phyloP scores from a whole-genome alignment of 1,284 basidiomycete species.

The Fomes fomentarius region DNA sequence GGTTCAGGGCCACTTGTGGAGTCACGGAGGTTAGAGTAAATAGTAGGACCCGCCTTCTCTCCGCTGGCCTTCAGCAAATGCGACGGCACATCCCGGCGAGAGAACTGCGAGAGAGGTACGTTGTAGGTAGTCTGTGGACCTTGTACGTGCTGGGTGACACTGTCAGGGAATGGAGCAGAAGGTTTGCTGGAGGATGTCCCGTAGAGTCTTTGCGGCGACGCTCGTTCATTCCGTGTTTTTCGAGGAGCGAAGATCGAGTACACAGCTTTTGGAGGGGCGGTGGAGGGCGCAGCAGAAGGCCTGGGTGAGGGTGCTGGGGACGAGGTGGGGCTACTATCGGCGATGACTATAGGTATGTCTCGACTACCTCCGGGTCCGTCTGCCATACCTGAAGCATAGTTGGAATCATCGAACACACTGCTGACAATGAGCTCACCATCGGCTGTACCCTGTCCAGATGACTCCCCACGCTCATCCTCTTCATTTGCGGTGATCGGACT shows the following conservation, averaged over 20 bases:
- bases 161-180: constrained; percentile 51
- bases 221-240: not conserved
- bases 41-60: not conserved
- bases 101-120: constrained; percentile 22
- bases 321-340: constrained; percentile 14
- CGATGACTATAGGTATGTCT: constrained; percentile 28
- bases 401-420: not conserved
- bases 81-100: constrained; percentile 20
- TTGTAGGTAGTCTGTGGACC: constrained; percentile 47
- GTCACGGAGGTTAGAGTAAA: constrained; percentile 1
- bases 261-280: constrained; percentile 30
- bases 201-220: constrained; percentile 1
- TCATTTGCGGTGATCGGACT: constrained; percentile 14
- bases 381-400: not conserved
- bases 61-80: not conserved
- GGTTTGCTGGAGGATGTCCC: constrained; percentile 2
- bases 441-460: too few relatives aligned
- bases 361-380: constrained; percentile 15
- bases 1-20: too few relatives aligned
- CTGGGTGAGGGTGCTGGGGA: constrained; percentile 5
- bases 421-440: not conserved
- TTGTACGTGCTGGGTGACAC: constrained; percentile 63
- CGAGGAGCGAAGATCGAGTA: constrained; percentile 38
- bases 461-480: not conserved
- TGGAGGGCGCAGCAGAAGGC: not conserved